phyloP scores from a whole-genome alignment of 1,139 yeast genomes.

The Pneumocystis canis region DNA sequence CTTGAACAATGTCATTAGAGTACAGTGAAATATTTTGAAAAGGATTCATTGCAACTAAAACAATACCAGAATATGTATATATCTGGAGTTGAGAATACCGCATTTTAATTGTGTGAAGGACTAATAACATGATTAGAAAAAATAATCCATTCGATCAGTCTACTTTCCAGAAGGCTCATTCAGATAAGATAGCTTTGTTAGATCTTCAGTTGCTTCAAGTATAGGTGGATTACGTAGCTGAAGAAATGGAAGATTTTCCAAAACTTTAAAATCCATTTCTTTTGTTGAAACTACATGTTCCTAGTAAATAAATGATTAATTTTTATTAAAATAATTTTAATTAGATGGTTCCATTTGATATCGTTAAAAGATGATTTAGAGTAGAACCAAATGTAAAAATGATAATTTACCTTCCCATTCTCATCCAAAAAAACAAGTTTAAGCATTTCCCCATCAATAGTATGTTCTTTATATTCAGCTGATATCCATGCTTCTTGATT shows the following conservation, averaged over 20 bases:
- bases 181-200: conserved; percentile 77
- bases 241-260: conserved; percentile 43
- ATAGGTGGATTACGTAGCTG: conserved; percentile 87
- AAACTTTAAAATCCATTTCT: conserved; percentile 37
- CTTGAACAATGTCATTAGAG: conserved; percentile 81
- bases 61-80: conserved; percentile 94
- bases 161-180: conserved; percentile 90
- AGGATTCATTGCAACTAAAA: conserved; percentile 90
- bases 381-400: neutral
- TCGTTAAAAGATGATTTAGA: neutral
- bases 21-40: conserved; percentile 84
- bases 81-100: conserved; percentile 81
- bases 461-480: conserved; percentile 49
- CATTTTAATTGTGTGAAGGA: neutral
- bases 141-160: conserved; percentile 70
- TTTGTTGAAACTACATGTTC: conserved; percentile 13
- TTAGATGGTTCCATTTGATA: neutral
- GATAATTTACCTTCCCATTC: conserved; percentile 29
- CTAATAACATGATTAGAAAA: conserved; percentile 35
- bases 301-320: neutral
- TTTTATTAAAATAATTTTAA: neutral
- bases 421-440: conserved; percentile 50
- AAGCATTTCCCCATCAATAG: conserved; percentile 37
- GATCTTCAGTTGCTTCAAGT: conserved; percentile 85
- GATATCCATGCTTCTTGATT: conserved; percentile 85